Evolutionary conservation across 345 rosid genomes (phyloP).

Genomic region (Citrus australasica): DNA sequence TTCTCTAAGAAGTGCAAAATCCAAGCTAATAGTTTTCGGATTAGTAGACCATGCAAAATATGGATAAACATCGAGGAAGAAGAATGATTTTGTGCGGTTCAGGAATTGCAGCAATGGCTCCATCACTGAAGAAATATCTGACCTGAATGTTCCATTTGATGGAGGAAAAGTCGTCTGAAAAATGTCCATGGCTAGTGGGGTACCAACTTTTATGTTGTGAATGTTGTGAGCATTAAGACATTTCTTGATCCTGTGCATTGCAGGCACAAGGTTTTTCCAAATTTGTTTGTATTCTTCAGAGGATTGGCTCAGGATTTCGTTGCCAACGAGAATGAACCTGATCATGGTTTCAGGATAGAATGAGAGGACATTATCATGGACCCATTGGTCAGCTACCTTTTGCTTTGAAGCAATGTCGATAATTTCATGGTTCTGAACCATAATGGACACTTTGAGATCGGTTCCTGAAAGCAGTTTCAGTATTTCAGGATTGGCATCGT

Average conservation of each 20-base stretch:
- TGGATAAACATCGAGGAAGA: conserved; percentile 79
- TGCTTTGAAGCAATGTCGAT: conserved; percentile 40
- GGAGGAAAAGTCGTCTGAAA: conserved; percentile 61
- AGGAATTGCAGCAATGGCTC: conserved; percentile 57
- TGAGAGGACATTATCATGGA: conserved; percentile 41
- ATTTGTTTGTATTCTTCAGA: conserved; percentile 32
- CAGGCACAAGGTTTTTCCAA: conserved; percentile 60
- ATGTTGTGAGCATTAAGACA: conserved; percentile 41
- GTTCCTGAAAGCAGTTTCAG: conserved; percentile 46
- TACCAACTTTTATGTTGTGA: conserved; percentile 58
- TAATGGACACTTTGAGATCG: conserved; percentile 49
- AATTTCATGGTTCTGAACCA: conserved; percentile 63
- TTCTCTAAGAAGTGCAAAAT: conserved; percentile 48
- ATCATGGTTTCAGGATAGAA: conserved; percentile 54
- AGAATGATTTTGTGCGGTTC: conserved; percentile 57
- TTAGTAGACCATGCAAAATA: conserved; percentile 67
- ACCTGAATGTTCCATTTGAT: conserved; percentile 51
- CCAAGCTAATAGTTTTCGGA: conserved; percentile 35
- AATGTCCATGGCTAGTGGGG: conserved; percentile 75
- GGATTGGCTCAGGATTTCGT: conserved; percentile 60
- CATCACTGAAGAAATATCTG: conserved; percentile 49
- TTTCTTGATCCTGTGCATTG: conserved; percentile 51
- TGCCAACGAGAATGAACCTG: conserved; percentile 59
- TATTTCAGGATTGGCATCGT: conserved; percentile 55
- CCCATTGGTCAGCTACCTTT: conserved; percentile 44